Conservation (phyloP, 2,329 filamentous ascomycete species). For the Beauveria rudraprayagi region DNA sequence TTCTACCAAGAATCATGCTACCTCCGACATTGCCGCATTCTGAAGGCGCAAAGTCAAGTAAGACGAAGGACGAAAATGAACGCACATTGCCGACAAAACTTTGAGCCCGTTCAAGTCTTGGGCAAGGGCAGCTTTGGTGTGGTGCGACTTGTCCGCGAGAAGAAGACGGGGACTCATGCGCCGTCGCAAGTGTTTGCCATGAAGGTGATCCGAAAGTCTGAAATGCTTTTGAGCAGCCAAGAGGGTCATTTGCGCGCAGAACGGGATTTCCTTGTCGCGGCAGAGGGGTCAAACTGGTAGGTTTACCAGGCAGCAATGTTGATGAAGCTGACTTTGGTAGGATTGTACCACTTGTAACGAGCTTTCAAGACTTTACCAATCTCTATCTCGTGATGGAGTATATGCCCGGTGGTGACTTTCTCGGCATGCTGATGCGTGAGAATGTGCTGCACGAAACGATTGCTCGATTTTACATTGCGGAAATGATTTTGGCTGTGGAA, state of each 20-base stretch:
- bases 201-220: conserved; percentile 92
- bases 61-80: conserved; percentile 7
- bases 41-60: conserved; percentile 52
- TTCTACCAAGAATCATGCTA: conserved; percentile 61
- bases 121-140: conserved; percentile 94
- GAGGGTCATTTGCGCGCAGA: conserved; percentile 89
- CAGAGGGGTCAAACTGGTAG: conserved; percentile 75
- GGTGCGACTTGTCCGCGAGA: conserved; percentile 75
- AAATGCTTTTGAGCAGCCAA: conserved; percentile 85
- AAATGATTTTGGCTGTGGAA: conserved; percentile 94
- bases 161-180: conserved; percentile 22
- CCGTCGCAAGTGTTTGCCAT: conserved; percentile 70
- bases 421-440: conserved; percentile 77
- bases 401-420: conserved; percentile 93
- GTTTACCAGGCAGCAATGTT: conserved; percentile 12
- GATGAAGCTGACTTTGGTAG: conserved; percentile 25
- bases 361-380: conserved; percentile 78
- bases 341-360: conserved; percentile 80
- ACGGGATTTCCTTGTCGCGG: conserved; percentile 81
- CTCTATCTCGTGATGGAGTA: conserved; percentile 97
- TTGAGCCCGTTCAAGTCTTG: conserved; percentile 72
- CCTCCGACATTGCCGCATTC: conserved; percentile 61
- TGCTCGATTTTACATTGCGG: conserved; percentile 80
- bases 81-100: conserved; percentile 33
- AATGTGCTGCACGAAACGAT: conserved; percentile 72